phyloP scores from a whole-genome alignment of 345 rosid species.

The Toxicodendron radicans region DNA sequence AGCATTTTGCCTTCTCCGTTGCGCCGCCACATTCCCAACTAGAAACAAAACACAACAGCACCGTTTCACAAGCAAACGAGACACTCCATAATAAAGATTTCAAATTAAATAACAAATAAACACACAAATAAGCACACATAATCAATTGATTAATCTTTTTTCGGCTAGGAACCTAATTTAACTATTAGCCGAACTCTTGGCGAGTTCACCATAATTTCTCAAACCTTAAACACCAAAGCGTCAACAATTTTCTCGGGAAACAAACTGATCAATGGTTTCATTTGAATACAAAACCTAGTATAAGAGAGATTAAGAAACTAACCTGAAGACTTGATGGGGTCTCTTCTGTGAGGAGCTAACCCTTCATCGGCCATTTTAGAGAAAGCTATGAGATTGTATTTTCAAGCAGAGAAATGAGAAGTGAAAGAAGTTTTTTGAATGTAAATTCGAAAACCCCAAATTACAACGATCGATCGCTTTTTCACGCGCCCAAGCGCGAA shows the following conservation, averaged over 20 bases:
- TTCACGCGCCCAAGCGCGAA: slow-evolving; percentile 30
- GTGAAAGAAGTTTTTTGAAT: slow-evolving; percentile 2
- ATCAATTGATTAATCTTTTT: not conserved
- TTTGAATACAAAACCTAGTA: slow-evolving; percentile 20
- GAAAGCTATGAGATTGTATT: not conserved
- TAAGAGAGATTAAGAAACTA: not conserved
- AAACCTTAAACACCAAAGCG: not conserved
- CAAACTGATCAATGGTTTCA: slow-evolving; percentile 13
- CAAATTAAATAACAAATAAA: not conserved
- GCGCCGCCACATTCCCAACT: slow-evolving; percentile 85
- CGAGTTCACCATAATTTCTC: not conserved
- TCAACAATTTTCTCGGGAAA: slow-evolving; percentile 16
- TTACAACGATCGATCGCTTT: slow-evolving; percentile 11
- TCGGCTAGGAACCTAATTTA: not conserved
- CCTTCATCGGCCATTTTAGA: slow-evolving; percentile 70
- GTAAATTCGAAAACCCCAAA: slow-evolving; percentile 5
- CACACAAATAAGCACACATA: not conserved
- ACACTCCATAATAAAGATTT: not conserved
- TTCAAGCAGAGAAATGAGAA: not conserved
- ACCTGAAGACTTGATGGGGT: slow-evolving; percentile 82
- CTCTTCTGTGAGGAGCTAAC: slow-evolving; percentile 51
- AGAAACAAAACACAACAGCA: slow-evolving; percentile 23
- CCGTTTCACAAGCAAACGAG: slow-evolving; percentile 3
- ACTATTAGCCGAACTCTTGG: not conserved
- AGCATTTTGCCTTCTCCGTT: slow-evolving; percentile 81